These are phyloP conservation scores for Micractinium conductrix DNA, from an alignment of 139 green algal genomes.

Conservation along the genomic window DNA sequence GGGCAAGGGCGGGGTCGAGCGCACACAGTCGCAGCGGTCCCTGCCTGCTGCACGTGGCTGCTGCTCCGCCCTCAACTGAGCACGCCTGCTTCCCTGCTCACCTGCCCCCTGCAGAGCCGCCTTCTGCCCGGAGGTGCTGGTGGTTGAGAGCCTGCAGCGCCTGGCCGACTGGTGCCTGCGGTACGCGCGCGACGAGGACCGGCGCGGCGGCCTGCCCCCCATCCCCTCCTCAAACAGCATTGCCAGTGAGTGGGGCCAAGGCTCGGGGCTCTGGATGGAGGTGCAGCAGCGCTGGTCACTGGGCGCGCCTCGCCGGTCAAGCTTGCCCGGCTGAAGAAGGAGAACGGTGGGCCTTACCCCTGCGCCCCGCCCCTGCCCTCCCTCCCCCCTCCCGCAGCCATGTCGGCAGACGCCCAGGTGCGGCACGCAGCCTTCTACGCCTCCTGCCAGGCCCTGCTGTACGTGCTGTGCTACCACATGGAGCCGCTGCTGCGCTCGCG, in stretches of 20 bases:
- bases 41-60: no score
- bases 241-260: slow-evolving; percentile 10
- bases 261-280: no score
- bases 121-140: slow-evolving; percentile 62
- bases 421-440: slow-evolving; percentile 73
- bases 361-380: background rate
- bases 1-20: no score
- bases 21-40: no score
- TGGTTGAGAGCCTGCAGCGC: slow-evolving; percentile 56
- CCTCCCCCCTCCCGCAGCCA: background rate
- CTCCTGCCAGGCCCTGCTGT: slow-evolving; percentile 83
- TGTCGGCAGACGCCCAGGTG: slow-evolving; percentile 18
- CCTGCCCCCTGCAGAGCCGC: slow-evolving; percentile 50
- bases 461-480: slow-evolving; percentile 93
- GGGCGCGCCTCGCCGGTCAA: no score
- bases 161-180: slow-evolving; percentile 48
- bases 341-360: no score
- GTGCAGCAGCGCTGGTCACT: no score
- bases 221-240: slow-evolving; percentile 42
- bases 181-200: slow-evolving; percentile 51
- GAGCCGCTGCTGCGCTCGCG: slow-evolving; percentile 60
- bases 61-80: no score
- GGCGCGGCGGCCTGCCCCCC: slow-evolving; percentile 41
- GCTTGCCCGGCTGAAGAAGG: no score
- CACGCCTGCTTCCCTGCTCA: background rate